These are phyloP conservation scores for Macroventuria anomochaeta DNA, from an alignment of 2,329 filamentous ascomycete genomes.

Conservation along the genomic window DNA sequence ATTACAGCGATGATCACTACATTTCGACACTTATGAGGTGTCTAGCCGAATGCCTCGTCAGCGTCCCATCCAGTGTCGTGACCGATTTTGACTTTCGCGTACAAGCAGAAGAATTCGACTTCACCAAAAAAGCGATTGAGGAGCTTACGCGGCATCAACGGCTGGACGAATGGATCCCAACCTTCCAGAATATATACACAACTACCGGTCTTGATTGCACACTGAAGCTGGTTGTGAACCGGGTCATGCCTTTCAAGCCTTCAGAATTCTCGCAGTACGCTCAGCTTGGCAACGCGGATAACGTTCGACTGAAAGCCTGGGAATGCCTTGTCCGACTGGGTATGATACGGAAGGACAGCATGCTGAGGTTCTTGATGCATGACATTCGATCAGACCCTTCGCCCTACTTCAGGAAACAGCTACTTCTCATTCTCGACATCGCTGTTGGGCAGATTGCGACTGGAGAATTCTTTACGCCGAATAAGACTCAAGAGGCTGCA, in stretches of 20 bases:
- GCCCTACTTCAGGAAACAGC: constrained; percentile 61
- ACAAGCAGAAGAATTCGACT: constrained; percentile 59
- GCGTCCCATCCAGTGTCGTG: constrained; percentile 21
- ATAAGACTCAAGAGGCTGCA: constrained; percentile 41
- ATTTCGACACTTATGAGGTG: constrained; percentile 78
- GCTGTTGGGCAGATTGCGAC: constrained; percentile 66
- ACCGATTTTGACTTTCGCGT: constrained; percentile 56
- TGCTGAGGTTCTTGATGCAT: constrained; percentile 64
- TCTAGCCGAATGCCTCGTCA: constrained; percentile 61
- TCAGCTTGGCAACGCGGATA: constrained; percentile 64
- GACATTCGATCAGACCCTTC: constrained; percentile 64
- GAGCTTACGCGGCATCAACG: constrained; percentile 69
- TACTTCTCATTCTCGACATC: constrained; percentile 61
- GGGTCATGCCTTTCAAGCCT: constrained; percentile 59
- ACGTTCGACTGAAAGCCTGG: constrained; percentile 66
- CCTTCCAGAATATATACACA: constrained; percentile 69
- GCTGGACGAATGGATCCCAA: constrained; percentile 71
- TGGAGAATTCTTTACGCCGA: constrained; percentile 53
- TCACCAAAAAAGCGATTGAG: constrained; percentile 63
- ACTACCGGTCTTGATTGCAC: constrained; percentile 67
- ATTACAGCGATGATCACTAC: constrained; percentile 88
- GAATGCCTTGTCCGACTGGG: constrained; percentile 63
- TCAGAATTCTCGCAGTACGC: constrained; percentile 68
- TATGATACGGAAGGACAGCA: constrained; percentile 56
- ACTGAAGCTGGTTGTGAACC: constrained; percentile 60